phyloP scores from a whole-genome alignment of 495 filamentous ascomycete species.

The Aspergillus bertholletiae region DNA sequence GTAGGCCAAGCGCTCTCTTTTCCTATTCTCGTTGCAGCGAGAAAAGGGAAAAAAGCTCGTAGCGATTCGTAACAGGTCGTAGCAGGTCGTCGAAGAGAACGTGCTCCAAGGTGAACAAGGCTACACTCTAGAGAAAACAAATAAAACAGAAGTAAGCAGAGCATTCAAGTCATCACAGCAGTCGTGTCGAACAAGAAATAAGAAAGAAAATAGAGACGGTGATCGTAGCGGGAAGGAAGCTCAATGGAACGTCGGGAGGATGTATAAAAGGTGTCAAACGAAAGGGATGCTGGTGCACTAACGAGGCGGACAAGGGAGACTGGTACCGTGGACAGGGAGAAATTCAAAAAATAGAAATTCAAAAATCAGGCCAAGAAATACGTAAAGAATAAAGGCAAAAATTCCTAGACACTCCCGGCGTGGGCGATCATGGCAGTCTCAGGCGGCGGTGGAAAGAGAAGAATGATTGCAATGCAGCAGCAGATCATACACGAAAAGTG shows the following conservation, averaged over 20 bases:
- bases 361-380: constrained; percentile 16
- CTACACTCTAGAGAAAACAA: neutral
- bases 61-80: constrained; percentile 25
- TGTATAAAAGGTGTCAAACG: constrained; percentile 28
- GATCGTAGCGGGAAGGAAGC: constrained; percentile 6
- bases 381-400: constrained; percentile 12
- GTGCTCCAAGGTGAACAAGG: neutral
- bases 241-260: constrained; percentile 18
- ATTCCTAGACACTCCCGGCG: neutral
- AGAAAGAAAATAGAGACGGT: constrained; percentile 1
- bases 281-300: constrained; percentile 23
- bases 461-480: constrained; percentile 25
- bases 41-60: constrained; percentile 15
- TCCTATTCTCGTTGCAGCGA: constrained; percentile 1
- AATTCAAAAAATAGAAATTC: constrained; percentile 31
- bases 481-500: constrained; percentile 25
- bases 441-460: constrained; percentile 16
- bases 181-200: constrained; percentile 4
- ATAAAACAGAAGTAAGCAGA: constrained; percentile 16
- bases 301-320: constrained; percentile 21
- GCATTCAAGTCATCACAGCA: constrained; percentile 15
- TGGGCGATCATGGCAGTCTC: constrained; percentile 12
- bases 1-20: neutral
- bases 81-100: constrained; percentile 17
- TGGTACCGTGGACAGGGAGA: constrained; percentile 30